Evolutionary conservation across 1,284 basidiomycete species (phyloP).

Genomic region (Austroboletus novae-zelandiae): DNA sequence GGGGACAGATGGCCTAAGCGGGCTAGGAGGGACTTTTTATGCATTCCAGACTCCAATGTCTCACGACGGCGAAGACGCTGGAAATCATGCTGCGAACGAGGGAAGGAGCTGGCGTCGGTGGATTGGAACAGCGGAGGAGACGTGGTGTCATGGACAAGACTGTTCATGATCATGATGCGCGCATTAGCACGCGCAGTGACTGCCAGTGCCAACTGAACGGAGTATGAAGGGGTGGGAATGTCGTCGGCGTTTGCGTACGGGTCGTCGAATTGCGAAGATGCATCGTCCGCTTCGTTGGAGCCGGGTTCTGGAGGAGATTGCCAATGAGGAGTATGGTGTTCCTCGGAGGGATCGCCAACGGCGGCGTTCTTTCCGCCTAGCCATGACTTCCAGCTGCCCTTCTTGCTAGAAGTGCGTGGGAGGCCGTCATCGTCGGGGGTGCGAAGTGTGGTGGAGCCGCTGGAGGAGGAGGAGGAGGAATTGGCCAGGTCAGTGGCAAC

Average conservation of each 20-base stretch:
- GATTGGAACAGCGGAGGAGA: constrained; percentile 53
- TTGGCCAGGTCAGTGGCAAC: constrained; percentile 24
- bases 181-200: constrained; percentile 33
- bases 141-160: constrained; percentile 38
- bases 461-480: constrained; percentile 60
- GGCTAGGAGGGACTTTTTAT: constrained; percentile 49
- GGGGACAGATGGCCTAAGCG: constrained; percentile 45
- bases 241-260: constrained; percentile 24
- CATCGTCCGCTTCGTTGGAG: constrained; percentile 22
- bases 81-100: constrained; percentile 56
- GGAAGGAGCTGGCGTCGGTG: constrained; percentile 48
- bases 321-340: constrained; percentile 14
- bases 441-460: constrained; percentile 54
- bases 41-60: constrained; percentile 45
- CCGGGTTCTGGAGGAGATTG: constrained; percentile 19
- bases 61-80: constrained; percentile 38
- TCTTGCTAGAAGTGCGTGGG: constrained; percentile 38
- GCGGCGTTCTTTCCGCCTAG: constrained; percentile 40
- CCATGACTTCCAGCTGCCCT: constrained; percentile 52
- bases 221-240: neutral
- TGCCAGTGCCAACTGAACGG: constrained; percentile 12
- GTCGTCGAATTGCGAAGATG: constrained; percentile 26
- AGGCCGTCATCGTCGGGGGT: constrained; percentile 61
- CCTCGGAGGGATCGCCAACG: constrained; percentile 21
- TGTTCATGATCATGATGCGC: constrained; percentile 38